Percentiles rank a stretch among this genome's conserved stretches.
phyloP scores from a whole-genome alignment of 139 green algal species.

The Chlamydomonas sphaeroides region DNA sequence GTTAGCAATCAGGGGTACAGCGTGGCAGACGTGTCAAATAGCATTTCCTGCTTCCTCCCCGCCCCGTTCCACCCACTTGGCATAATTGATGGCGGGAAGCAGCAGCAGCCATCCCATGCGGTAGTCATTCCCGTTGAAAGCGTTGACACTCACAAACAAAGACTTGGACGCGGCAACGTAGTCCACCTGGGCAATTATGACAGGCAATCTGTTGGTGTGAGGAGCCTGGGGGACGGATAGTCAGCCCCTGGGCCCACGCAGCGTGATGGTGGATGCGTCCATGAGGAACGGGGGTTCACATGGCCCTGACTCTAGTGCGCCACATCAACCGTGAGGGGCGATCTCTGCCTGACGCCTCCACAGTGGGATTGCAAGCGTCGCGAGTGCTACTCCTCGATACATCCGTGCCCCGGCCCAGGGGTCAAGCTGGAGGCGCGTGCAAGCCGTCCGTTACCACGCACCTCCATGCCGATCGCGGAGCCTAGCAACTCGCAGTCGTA shows the following conservation, averaged over 20 bases:
- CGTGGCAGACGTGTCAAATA: not conserved
- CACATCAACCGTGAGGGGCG: too few species aligned
- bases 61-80: conserved; percentile 10
- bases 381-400: too few species aligned
- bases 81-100: conserved; percentile 59
- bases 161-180: conserved; percentile 41
- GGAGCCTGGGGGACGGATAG: too few species aligned
- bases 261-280: too few species aligned
- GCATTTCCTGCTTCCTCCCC: not conserved
- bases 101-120: conserved; percentile 67
- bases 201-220: too few species aligned
- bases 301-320: too few species aligned
- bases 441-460: too few species aligned
- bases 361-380: too few species aligned
- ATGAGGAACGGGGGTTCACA: too few species aligned
- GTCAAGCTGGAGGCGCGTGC: not conserved
- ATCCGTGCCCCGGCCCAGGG: not conserved
- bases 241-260: too few species aligned
- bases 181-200: conserved; percentile 10
- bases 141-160: conserved; percentile 59
- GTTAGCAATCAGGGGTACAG: not conserved
- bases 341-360: too few species aligned
- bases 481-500: conserved; percentile 58
- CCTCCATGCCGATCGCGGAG: conserved; percentile 49
- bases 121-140: conserved; percentile 59